Evolutionary conservation across 805 yeast genomes (phyloP).

Genomic region (Cyberlindnera nakhonratchasimensis): DNA sequence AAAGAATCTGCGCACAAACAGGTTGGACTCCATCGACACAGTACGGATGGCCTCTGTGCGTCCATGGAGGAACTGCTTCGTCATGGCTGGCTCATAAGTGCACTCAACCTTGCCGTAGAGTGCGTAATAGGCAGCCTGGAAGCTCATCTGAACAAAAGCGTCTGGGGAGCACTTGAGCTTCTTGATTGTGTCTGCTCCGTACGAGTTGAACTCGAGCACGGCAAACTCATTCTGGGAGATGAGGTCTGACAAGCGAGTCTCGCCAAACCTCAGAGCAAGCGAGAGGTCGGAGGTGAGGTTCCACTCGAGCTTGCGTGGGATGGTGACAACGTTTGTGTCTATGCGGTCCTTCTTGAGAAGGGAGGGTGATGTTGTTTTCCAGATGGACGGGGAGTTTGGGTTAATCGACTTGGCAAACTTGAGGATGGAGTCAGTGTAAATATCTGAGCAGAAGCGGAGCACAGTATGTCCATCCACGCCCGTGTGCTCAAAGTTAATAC

Average conservation of each 20-base stretch:
- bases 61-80: conserved; percentile 81
- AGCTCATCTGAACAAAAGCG: conserved; percentile 91
- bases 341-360: conserved; percentile 40
- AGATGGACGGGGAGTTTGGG: conserved; percentile 61
- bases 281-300: conserved; percentile 73
- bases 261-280: conserved; percentile 82
- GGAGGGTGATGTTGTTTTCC: conserved; percentile 54
- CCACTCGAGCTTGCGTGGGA: conserved; percentile 90
- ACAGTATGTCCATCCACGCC: conserved; percentile 97
- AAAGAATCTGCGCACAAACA: conserved; percentile 81
- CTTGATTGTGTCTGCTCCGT: conserved; percentile 76
- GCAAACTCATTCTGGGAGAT: conserved; percentile 88
- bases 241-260: conserved; percentile 81
- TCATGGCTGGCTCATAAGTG: conserved; percentile 96
- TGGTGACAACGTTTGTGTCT: conserved; percentile 50
- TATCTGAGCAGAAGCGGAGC: conserved; percentile 79
- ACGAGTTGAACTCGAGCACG: conserved; percentile 63
- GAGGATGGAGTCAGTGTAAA: conserved; percentile 85
- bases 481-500: conserved; percentile 89
- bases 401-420: conserved; percentile 84
- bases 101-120: conserved; percentile 90
- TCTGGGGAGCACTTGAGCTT: conserved; percentile 88
- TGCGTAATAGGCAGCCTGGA: conserved; percentile 90
- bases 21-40: conserved; percentile 74
- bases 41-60: conserved; percentile 90